Conservation (phyloP, 2,329 filamentous ascomycete genomes). For the Teratosphaeria destructans region DNA sequence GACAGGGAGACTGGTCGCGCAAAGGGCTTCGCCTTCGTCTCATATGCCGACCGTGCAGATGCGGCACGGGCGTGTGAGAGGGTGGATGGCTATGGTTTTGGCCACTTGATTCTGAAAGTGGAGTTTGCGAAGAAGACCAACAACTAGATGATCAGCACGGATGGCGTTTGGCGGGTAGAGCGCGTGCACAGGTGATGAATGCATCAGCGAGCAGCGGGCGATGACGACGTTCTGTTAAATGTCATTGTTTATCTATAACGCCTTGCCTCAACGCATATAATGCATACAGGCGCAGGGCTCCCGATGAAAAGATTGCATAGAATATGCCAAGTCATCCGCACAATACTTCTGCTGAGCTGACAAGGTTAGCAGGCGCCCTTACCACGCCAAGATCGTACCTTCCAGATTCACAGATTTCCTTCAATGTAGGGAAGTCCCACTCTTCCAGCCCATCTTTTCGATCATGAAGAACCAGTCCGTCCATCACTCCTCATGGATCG, state of each 20-base stretch:
- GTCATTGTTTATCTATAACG: background rate
- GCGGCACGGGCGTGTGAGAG: conserved; percentile 89
- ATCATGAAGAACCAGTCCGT: background rate
- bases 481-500: background rate
- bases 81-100: conserved; percentile 92
- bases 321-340: too few species aligned
- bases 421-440: background rate
- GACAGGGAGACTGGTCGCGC: conserved; percentile 91
- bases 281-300: too few species aligned
- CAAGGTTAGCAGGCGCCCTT: too few species aligned
- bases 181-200: background rate
- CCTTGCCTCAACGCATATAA: background rate
- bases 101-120: conserved; percentile 75
- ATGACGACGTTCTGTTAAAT: background rate
- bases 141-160: background rate
- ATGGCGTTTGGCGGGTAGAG: background rate
- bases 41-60: conserved; percentile 81
- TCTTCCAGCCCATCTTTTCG: background rate
- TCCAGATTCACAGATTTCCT: background rate
- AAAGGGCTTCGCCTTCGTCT: conserved; percentile 99
- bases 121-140: conserved; percentile 65
- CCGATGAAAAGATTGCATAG: too few species aligned
- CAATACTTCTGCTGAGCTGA: too few species aligned
- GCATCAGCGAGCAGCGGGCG: background rate
- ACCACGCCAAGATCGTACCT: background rate